Conservation (phyloP, 129 eudicot species). For the Kitagawia praeruptora region DNA sequence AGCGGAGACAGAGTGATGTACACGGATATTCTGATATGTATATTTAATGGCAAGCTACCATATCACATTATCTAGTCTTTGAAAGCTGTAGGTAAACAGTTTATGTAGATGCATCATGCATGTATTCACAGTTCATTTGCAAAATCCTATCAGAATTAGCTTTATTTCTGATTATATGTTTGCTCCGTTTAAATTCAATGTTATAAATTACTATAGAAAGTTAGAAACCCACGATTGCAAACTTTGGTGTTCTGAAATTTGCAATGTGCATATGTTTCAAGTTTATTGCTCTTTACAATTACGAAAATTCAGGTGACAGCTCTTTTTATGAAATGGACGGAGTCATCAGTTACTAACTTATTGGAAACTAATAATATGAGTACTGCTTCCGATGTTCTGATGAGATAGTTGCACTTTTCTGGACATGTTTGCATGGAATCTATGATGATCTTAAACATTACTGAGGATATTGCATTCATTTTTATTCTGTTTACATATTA, state of each 20-base stretch:
- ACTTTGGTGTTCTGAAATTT: not conserved
- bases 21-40: constrained; percentile 2
- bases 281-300: not conserved
- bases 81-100: not conserved
- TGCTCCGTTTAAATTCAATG: not conserved
- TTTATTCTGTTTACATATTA: no score
- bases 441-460: not conserved
- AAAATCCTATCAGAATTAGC: not conserved
- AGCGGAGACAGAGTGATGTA: constrained; percentile 32
- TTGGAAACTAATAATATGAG: not conserved
- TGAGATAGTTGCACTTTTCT: not conserved
- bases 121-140: not conserved
- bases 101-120: not conserved
- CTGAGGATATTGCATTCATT: not conserved
- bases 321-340: not conserved
- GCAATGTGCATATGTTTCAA: not conserved
- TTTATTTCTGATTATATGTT: not conserved
- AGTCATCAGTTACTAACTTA: not conserved
- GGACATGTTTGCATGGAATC: not conserved
- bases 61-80: not conserved
- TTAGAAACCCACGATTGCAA: not conserved
- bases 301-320: not conserved
- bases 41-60: constrained; percentile 22
- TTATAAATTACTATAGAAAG: not conserved
- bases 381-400: not conserved